A percentile compares a stretch with the other conserved stretches of the same genome.
These are phyloP conservation scores for Penicillium cinerascens DNA, from an alignment of 495 filamentous ascomycete genomes.

Conservation along the genomic window DNA sequence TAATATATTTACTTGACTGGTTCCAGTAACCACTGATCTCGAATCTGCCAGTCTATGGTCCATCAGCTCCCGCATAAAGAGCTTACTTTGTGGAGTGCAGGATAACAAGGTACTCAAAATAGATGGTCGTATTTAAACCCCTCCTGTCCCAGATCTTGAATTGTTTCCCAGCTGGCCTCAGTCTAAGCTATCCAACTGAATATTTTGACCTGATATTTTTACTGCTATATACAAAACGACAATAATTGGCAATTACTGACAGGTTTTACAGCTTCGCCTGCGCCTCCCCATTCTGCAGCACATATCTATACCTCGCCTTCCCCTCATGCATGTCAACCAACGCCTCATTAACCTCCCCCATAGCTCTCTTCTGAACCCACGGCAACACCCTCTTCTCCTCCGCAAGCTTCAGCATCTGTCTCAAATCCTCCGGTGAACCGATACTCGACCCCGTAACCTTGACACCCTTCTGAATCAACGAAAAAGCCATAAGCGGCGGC, in stretches of 20 bases:
- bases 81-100: not conserved
- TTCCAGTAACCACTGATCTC: too few relatives aligned
- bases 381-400: slow-evolving; percentile 70
- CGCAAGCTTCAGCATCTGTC: slow-evolving; percentile 75
- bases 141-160: not conserved
- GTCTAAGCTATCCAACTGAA: not conserved
- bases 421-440: slow-evolving; percentile 69
- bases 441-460: slow-evolving; percentile 74
- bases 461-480: slow-evolving; percentile 65
- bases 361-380: slow-evolving; percentile 66
- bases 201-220: not conserved
- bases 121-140: not conserved
- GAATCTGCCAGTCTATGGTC: too few relatives aligned
- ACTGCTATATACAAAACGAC: not conserved
- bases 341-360: slow-evolving; percentile 70
- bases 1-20: too few relatives aligned
- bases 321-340: slow-evolving; percentile 66
- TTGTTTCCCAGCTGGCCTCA: not conserved
- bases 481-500: slow-evolving; percentile 60
- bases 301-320: slow-evolving; percentile 71
- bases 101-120: not conserved
- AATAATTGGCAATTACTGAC: too few relatives aligned
- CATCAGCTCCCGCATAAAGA: not conserved
- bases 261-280: slow-evolving; percentile 28
- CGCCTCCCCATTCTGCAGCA: slow-evolving; percentile 62